These are phyloP conservation scores for Ogataea wickerhamii DNA, from an alignment of 805 yeast species.

Conservation along the genomic window DNA sequence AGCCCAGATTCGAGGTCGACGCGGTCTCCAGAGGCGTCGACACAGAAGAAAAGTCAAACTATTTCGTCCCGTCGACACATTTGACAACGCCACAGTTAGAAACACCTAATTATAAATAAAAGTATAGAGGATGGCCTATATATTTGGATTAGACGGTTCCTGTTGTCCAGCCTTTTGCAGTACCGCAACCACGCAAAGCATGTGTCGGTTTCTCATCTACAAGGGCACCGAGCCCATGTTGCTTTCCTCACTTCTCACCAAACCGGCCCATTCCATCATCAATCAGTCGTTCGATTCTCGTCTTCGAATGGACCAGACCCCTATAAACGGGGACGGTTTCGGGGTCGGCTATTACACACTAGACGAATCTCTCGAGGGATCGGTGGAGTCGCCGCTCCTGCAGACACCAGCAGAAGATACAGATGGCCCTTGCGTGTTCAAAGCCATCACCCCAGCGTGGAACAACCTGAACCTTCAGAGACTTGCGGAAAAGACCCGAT, in stretches of 20 bases:
- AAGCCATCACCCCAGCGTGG: slow-evolving; percentile 98
- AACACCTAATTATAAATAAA: too few relatives aligned
- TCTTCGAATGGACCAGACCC: slow-evolving; percentile 81
- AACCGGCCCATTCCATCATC: slow-evolving; percentile 96
- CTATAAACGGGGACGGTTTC: slow-evolving; percentile 97
- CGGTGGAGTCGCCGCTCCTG: slow-evolving; percentile 4
- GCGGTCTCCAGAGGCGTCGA: too few relatives aligned
- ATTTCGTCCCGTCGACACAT: too few relatives aligned
- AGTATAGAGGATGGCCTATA: too few relatives aligned
- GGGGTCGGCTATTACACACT: slow-evolving; percentile 89
- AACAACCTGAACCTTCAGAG: slow-evolving; percentile 87
- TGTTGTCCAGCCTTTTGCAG: slow-evolving; percentile 5
- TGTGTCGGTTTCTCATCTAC: slow-evolving; percentile 93
- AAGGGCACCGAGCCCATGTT: slow-evolving; percentile 88
- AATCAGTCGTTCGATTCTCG: slow-evolving; percentile 93
- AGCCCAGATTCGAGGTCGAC: too few relatives aligned
- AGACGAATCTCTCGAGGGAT: slow-evolving; percentile 32
- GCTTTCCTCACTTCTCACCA: slow-evolving; percentile 79
- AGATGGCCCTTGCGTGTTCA: slow-evolving; percentile 84
- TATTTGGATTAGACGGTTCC: too few relatives aligned
- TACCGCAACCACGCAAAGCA: too few relatives aligned
- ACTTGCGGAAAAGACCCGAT: slow-evolving; percentile 82
- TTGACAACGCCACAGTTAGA: too few relatives aligned
- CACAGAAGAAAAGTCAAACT: too few relatives aligned
- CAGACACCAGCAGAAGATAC: slow-evolving; percentile 6